Evolutionary conservation across 2,329 filamentous ascomycete species (phyloP), one percentile per base, ranked within the genome.

Genomic region (Penicillium polonicum): DNA sequence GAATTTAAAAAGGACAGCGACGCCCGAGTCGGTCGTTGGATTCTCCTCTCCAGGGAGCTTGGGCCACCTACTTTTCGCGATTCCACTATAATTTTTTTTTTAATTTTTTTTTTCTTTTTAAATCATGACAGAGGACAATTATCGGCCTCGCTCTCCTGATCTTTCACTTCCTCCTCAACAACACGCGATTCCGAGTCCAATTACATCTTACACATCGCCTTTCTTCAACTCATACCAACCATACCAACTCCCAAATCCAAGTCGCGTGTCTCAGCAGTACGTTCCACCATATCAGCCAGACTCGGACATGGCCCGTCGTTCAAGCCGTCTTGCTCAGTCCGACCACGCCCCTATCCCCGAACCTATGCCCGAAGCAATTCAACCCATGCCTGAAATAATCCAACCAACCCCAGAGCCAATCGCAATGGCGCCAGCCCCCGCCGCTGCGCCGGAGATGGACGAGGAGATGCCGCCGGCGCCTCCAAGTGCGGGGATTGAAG

Each of bases 401-500:
- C 33, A 27, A 49, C 21, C 31, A 15, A 25, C 12, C 1, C 35
- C 50, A 64, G 68, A 50, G 21, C 38, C 45, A n/a, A 53, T 68
- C n/a, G 63, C 65, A 38, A 63, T 67, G 51, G 59, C 64, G 31
- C 63, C 66, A 21, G 65, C 69, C 43, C 48, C 57, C 33, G 52
- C 50, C 5, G 53, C 46, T 7, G 60, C 61, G 46, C 46, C 53
- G 17, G 39, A 51, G 39, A 43, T 51, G 12, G 19, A 19, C 0
- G 29, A 50, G 21, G 39, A 52, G 21, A 33, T 45, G 41, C 39
- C 50, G 8, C 39, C 50, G 38, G 61, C 71, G 42, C 67, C 69
- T 42, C 70, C 74, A 46, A 70, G 72, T 52, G 76, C 86, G 78
- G 74, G 84, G 74, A 78, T 96, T 78, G 75, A 91, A 43, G 91